These are phyloP conservation scores for Ceratobasidium sp. DNA, from an alignment of 1,284 basidiomycete species.

Conservation along the genomic window DNA sequence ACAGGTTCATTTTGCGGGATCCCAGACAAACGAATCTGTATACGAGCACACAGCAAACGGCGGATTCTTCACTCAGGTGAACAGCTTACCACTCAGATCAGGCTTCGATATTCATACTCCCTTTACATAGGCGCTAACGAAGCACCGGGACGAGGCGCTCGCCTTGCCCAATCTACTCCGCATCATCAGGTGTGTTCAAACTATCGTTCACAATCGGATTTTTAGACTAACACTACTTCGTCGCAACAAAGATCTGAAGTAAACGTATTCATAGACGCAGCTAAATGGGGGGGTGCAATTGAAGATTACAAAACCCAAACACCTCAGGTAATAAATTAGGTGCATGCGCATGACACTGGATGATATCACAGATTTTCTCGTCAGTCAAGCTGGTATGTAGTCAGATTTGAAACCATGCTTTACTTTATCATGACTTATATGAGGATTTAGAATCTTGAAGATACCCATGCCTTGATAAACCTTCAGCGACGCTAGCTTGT, in stretches of 20 bases:
- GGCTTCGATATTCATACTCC: neutral
- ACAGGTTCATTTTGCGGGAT: neutral
- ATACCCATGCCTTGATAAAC: neutral
- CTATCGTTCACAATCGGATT: neutral
- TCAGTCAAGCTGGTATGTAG: neutral
- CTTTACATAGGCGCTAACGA: neutral
- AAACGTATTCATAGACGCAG: neutral
- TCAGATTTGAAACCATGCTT: neutral
- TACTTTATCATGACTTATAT: neutral
- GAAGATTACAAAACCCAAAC: neutral
- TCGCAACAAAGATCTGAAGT: neutral
- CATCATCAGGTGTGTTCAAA: neutral
- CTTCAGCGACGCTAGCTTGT: neutral
- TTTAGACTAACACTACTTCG: neutral
- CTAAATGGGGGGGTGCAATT: neutral
- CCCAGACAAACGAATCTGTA: neutral
- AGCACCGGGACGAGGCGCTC: neutral
- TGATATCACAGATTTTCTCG: neutral
- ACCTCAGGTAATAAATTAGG: neutral
- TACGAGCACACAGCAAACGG: neutral
- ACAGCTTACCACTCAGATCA: neutral
- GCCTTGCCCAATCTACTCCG: neutral
- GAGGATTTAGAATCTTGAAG: neutral
- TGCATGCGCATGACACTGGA: neutral
- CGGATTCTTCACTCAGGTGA: neutral